Percentiles rank a stretch among this genome's conserved stretches.
These are phyloP conservation scores for Heliamphora exappendiculata DNA, from an alignment of 148 eudicot genomes.

Conservation along the genomic window DNA sequence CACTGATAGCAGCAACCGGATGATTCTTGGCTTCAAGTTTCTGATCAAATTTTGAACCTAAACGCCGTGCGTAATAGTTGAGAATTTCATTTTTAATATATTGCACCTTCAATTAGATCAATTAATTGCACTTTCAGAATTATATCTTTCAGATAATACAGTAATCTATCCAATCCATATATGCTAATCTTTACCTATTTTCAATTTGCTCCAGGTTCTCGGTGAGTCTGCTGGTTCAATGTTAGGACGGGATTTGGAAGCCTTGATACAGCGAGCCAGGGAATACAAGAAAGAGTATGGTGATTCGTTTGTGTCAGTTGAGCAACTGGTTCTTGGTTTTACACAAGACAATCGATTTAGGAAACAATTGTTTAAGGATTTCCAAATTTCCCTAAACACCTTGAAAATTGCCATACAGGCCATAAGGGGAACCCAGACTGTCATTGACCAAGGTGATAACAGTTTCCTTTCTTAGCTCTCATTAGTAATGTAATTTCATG, in stretches of 20 bases:
- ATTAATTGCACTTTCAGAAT: background rate
- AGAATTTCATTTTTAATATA: too few species aligned
- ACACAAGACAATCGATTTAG: conserved; percentile 80
- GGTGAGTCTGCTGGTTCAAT: conserved; percentile 93
- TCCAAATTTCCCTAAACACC: conserved; percentile 47
- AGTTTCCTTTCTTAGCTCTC: background rate
- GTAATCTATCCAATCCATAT: background rate
- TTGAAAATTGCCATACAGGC: conserved; percentile 62
- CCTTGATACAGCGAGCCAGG: conserved; percentile 68
- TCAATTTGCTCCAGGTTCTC: conserved; percentile 48
- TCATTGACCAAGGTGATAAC: conserved; percentile 76
- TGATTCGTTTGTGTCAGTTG: conserved; percentile 95
- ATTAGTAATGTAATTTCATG: background rate
- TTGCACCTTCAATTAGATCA: background rate
- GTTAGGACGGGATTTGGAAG: conserved; percentile 88
- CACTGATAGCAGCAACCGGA: too few species aligned
- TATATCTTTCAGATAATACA: background rate
- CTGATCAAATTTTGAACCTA: too few species aligned
- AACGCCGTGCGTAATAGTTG: background rate
- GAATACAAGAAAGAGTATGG: conserved; percentile 79
- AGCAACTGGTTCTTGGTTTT: conserved; percentile 88
- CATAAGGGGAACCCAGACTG: conserved; percentile 78
- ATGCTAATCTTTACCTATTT: background rate
- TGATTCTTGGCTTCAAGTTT: too few species aligned
- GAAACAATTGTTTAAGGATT: conserved; percentile 78